phyloP scores from a whole-genome alignment of 495 filamentous ascomycete species.

The Hyaloscypha variabilis region DNA sequence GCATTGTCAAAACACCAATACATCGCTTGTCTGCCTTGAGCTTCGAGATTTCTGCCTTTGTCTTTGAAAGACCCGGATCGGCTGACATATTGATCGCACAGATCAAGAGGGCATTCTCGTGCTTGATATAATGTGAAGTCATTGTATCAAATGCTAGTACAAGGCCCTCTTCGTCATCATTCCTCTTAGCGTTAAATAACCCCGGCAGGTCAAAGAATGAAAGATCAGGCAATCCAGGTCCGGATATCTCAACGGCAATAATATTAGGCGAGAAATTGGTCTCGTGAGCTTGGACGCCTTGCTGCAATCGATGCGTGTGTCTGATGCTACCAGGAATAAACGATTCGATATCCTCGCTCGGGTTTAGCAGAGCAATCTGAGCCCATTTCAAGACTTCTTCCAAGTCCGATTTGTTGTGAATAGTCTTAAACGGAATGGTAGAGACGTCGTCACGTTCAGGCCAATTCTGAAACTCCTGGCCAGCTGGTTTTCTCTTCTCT shows the following conservation, averaged over 20 bases:
- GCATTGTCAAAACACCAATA: conserved; percentile 81
- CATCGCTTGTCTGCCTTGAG: conserved; percentile 62
- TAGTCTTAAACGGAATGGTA: conserved; percentile 31
- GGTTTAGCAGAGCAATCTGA: conserved; percentile 74
- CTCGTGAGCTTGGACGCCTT: conserved; percentile 34
- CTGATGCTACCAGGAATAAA: conserved; percentile 46
- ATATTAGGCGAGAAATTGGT: conserved; percentile 80
- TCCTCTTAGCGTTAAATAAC: conserved; percentile 66
- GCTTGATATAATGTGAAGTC: conserved; percentile 64
- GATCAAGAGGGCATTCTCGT: conserved; percentile 69
- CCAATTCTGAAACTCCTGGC: conserved; percentile 49
- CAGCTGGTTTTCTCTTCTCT: conserved; percentile 21
- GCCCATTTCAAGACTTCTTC: conserved; percentile 49
- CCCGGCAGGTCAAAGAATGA: conserved; percentile 85
- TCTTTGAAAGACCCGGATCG: conserved; percentile 72
- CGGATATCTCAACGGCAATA: conserved; percentile 71
- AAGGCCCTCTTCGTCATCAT: no score
- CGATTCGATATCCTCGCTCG: conserved; percentile 38
- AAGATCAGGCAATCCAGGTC: conserved; percentile 66
- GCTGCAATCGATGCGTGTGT: conserved; percentile 39
- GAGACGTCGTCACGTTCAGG: conserved; percentile 18
- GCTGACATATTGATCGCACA: conserved; percentile 75
- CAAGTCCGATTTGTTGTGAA: conserved; percentile 21
- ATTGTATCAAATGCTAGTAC: conserved; percentile 75
- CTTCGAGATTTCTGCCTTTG: conserved; percentile 61